These are phyloP conservation scores for Ceraceosorus bombacis DNA, from an alignment of 1,284 basidiomycete species.

Conservation along the genomic window DNA sequence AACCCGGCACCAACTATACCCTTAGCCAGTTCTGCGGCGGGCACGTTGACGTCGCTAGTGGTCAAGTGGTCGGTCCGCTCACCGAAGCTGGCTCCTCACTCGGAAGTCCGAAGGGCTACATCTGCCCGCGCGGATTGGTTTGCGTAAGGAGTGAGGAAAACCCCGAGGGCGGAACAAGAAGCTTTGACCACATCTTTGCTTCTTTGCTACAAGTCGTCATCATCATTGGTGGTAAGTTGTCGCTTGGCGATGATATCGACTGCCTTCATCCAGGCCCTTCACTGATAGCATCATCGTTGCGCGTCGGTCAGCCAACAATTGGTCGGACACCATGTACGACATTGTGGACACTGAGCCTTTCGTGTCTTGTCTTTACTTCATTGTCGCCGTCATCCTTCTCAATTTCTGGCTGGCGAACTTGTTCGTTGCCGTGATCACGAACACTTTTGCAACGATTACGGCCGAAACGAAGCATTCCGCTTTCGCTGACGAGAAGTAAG, in stretches of 20 bases:
- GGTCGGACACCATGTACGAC: constrained; percentile 68
- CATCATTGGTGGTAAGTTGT: constrained; percentile 65
- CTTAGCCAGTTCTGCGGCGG: constrained; percentile 42
- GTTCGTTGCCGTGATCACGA: constrained; percentile 92
- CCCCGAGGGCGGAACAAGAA: constrained; percentile 63
- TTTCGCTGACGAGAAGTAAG: constrained; percentile 60
- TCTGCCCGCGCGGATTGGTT: constrained; percentile 46
- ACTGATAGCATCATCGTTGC: too few species aligned
- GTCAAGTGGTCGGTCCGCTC: too few species aligned
- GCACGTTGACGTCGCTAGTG: constrained; percentile 17
- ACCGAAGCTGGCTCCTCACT: constrained; percentile 8
- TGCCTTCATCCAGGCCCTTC: not conserved
- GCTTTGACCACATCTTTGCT: constrained; percentile 83
- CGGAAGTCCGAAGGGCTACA: constrained; percentile 37
- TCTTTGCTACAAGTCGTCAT: constrained; percentile 77
- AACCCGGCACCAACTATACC: constrained; percentile 32
- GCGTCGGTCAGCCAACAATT: constrained; percentile 31
- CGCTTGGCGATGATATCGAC: constrained; percentile 24
- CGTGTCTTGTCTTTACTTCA: constrained; percentile 78
- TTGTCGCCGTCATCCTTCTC: constrained; percentile 56
- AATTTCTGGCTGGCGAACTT: constrained; percentile 66
- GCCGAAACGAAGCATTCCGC: constrained; percentile 83
- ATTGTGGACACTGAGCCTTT: constrained; percentile 87
- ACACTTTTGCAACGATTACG: constrained; percentile 83
- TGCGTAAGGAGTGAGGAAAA: constrained; percentile 53